These are phyloP conservation scores for Scheffersomyces spartinae DNA, from an alignment of 805 yeast species.

Conservation along the genomic window DNA sequence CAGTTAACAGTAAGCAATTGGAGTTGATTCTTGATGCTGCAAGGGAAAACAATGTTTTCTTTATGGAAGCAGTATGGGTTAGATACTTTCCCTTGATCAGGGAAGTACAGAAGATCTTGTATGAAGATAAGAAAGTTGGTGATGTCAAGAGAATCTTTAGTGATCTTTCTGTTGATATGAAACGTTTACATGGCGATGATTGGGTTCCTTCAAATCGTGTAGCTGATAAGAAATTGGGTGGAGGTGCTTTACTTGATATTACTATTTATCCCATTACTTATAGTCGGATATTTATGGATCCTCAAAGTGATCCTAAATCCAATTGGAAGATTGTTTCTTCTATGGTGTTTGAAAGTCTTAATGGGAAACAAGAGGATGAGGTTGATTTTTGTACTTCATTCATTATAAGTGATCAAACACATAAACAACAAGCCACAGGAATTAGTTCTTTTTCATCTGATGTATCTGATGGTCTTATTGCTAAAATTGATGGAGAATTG, in stretches of 20 bases:
- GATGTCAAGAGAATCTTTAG: constrained; percentile 30
- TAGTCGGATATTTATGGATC: constrained; percentile 27
- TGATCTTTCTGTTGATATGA: constrained; percentile 30
- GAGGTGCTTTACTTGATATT: constrained; percentile 45
- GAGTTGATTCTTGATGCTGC: constrained; percentile 32
- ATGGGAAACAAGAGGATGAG: too few relatives aligned
- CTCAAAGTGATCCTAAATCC: too few relatives aligned
- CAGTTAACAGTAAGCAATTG: constrained; percentile 36
- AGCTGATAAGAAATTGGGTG: constrained; percentile 36
- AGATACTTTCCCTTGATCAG: constrained; percentile 37
- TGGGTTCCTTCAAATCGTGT: constrained; percentile 24
- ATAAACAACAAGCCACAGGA: too few relatives aligned
- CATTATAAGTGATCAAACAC: too few relatives aligned
- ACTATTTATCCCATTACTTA: constrained; percentile 43
- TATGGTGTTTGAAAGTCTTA: too few relatives aligned
- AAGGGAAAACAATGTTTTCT: constrained; percentile 26
- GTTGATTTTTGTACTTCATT: too few relatives aligned
- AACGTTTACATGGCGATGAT: constrained; percentile 14
- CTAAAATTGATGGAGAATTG: too few relatives aligned
- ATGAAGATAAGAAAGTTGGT: constrained; percentile 33
- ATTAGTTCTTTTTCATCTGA: too few relatives aligned
- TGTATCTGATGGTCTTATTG: too few relatives aligned
- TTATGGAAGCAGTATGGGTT: constrained; percentile 55
- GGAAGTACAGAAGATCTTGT: constrained; percentile 22
- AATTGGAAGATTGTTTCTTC: too few relatives aligned